Conservation (phyloP, 495 filamentous ascomycete species). For the Rostrohypoxylon terebratum region DNA sequence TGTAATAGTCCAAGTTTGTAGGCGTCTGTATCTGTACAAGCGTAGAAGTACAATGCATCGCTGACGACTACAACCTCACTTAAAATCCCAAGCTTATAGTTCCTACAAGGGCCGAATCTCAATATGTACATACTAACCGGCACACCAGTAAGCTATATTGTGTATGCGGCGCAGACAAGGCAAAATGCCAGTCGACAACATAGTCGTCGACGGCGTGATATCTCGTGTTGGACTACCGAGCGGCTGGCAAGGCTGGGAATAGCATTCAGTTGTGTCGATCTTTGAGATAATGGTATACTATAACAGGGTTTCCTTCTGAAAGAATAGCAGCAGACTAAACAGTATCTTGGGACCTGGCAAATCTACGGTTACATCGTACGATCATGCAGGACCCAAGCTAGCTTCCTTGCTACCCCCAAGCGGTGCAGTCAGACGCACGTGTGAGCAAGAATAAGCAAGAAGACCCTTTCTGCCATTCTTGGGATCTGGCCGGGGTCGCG, state of each 20-base stretch:
- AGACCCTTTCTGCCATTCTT: conserved; percentile 36
- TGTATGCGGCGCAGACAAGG: conserved; percentile 19
- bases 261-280: conserved; percentile 42
- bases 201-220: conserved; percentile 17
- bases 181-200: conserved; percentile 14
- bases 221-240: conserved; percentile 39
- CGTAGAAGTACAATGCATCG: conserved; percentile 23
- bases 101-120: conserved; percentile 19
- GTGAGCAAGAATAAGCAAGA: conserved; percentile 18
- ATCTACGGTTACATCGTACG: conserved; percentile 44
- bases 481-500: conserved; percentile 22
- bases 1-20: conserved; percentile 4
- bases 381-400: conserved; percentile 22
- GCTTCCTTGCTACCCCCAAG: conserved; percentile 1
- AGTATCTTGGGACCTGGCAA: conserved; percentile 26
- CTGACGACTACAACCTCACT: not conserved
- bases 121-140: conserved; percentile 23
- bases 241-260: conserved; percentile 40
- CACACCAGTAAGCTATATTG: conserved; percentile 7
- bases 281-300: conserved; percentile 27
- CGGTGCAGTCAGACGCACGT: conserved; percentile 7
- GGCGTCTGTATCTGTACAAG: conserved; percentile 23
- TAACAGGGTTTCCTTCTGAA: conserved; percentile 27
- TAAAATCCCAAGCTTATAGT: conserved; percentile 3
- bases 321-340: conserved; percentile 8